Evolutionary conservation across 116 monocot genomes (phyloP).

Genomic region (Thalassia testudinum): DNA sequence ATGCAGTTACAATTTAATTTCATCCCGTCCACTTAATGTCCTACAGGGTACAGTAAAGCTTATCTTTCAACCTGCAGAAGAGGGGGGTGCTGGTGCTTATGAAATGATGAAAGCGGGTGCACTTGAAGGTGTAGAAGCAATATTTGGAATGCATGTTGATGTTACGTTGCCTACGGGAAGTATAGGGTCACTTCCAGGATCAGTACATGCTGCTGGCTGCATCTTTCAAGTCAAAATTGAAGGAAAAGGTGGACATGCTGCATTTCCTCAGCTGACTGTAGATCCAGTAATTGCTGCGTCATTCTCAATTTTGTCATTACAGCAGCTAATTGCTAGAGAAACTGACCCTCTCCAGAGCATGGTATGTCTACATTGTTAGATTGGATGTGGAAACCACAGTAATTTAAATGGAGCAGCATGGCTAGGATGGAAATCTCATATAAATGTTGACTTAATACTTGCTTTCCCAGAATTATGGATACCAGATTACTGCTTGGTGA

Average conservation of each 20-base stretch:
- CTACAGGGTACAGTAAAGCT: conserved; percentile 76
- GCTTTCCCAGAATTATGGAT: no score
- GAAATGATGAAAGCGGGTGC: conserved; percentile 78
- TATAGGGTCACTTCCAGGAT: conserved; percentile 47
- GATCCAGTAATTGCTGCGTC: conserved; percentile 67
- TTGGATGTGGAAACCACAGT: no score
- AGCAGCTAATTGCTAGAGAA: conserved; percentile 74
- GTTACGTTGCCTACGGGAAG: conserved; percentile 36
- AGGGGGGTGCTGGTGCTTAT: conserved; percentile 76
- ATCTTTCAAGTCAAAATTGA: conserved; percentile 57
- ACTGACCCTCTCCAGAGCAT: conserved; percentile 57
- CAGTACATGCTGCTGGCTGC: conserved; percentile 54
- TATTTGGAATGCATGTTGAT: conserved; percentile 80
- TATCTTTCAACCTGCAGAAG: conserved; percentile 91
- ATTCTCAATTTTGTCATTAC: conserved; percentile 56
- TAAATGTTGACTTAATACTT: no score
- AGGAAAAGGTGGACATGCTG: conserved; percentile 53
- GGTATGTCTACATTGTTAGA: no score
- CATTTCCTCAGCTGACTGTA: conserved; percentile 40
- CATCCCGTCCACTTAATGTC: no score
- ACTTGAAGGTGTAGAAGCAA: conserved; percentile 60
- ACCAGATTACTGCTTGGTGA: no score
- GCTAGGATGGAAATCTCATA: no score
- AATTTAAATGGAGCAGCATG: no score
- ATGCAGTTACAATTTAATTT: no score